Base-by-base conservation (phyloP, 371 early-diverging fungal species). In the Haplosporangium sp. region DNA sequence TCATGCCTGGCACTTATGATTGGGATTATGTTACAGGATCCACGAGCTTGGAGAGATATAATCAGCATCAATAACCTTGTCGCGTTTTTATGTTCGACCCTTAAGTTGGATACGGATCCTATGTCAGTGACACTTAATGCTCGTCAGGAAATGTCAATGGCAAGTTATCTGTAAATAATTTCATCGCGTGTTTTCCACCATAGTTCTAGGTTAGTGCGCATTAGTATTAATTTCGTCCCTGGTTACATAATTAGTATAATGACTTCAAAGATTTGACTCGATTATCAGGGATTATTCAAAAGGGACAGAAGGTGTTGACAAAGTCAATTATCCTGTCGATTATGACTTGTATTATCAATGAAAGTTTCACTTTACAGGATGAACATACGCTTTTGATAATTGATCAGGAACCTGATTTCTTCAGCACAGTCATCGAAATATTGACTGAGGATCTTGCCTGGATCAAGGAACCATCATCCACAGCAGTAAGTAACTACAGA, bases 231-330 rank as follows among this genome's bases (percentile, higher is more conserved):
- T 17, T 15, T 50, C 27, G 19, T 4, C 50, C 5, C 1, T 50
- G 37, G 50, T 58, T 34, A 5, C 42, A 38, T 40, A n/a, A 4
- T 42, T 65, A 81, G 72, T 68, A 61, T 67, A 74, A 71, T 37
- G 72, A 74, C 27, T 60, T 74, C 63, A 81, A 75, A 34, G 82
- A 74, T 27, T n/a, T 71, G 3, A 69, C 56, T 1, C 65, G 66
- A 6, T 69, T 69, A 50, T 68, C 82, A 40, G 82, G 82, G 1
- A 65, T 81, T 6, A 64, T 81, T 34, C 63, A 42, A 13, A 74
- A 69, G 20, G 82, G 82, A 5, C 82, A 81, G 45, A 74, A 74
- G 59, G 71, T 75, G 59, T 48, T 74, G 62, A 55, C 59, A 45
- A 71, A 68, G 8, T 81, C 82, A 15, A 65, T 81, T 34, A 11